Conservation (phyloP, 176 grass and related monocot genomes). For the Luzula sylvatica region DNA sequence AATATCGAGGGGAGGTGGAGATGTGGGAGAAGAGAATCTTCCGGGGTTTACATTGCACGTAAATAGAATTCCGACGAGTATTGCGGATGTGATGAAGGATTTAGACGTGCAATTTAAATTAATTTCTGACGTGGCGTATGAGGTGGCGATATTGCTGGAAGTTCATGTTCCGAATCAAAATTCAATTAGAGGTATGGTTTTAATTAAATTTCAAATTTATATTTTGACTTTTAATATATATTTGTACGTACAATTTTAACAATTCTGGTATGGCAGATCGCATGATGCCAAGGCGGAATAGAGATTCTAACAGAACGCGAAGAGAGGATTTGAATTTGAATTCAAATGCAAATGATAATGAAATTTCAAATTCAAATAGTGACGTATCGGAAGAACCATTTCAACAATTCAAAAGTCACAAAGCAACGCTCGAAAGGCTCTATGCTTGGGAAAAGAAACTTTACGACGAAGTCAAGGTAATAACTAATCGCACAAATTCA, state of each 20-base stretch:
- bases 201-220: background rate
- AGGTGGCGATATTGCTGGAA: conserved; percentile 60
- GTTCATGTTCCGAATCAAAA: conserved; percentile 14
- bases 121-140: conserved; percentile 32
- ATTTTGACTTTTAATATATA: background rate
- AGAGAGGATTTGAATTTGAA: conserved; percentile 6
- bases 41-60: conserved; percentile 63
- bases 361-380: conserved; percentile 16
- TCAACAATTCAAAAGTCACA: conserved; percentile 68
- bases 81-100: conserved; percentile 68
- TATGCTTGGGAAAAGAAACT: conserved; percentile 89
- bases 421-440: conserved; percentile 68
- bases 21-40: conserved; percentile 30
- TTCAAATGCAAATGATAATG: no score
- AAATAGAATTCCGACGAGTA: conserved; percentile 42
- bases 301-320: background rate
- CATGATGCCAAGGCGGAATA: background rate
- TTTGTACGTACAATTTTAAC: background rate
- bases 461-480: conserved; percentile 84
- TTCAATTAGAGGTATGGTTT: conserved; percentile 20
- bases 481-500: background rate
- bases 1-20: conserved; percentile 20
- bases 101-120: conserved; percentile 42
- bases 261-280: background rate
- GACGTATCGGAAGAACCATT: conserved; percentile 53